Evolutionary conservation across 768 basidiomycete species (phyloP).

Genomic region (Lenzites betulinus): DNA sequence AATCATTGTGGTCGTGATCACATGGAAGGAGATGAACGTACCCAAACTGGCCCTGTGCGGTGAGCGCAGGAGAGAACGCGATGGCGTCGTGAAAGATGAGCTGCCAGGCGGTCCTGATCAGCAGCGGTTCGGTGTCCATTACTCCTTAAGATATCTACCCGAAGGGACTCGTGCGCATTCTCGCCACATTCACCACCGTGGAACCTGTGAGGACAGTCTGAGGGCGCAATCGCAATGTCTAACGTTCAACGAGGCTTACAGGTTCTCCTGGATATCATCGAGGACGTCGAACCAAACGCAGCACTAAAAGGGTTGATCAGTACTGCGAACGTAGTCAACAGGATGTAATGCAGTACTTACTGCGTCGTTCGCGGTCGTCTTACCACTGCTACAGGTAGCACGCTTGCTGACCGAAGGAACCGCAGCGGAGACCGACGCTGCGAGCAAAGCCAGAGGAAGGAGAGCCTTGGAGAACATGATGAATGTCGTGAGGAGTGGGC

Average conservation of each 20-base stretch:
- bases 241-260: neutral
- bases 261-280: constrained; percentile 19
- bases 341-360: neutral
- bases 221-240: no score
- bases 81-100: constrained; percentile 34
- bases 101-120: constrained; percentile 13
- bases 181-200: constrained; percentile 19
- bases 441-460: constrained; percentile 8
- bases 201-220: constrained; percentile 1
- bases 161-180: constrained; percentile 15
- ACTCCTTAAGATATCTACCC: neutral
- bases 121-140: neutral
- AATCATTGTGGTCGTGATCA: neutral
- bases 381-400: constrained; percentile 20
- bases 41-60: constrained; percentile 18
- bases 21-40: neutral
- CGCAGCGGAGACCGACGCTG: constrained; percentile 9
- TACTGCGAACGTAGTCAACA: neutral
- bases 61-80: constrained; percentile 19
- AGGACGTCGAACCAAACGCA: constrained; percentile 22
- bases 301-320: constrained; percentile 5
- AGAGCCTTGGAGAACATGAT: constrained; percentile 17
- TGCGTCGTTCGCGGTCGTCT: constrained; percentile 19
- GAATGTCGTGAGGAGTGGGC: neutral
- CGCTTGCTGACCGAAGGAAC: constrained; percentile 10